Conservation (phyloP, 2,329 filamentous ascomycete genomes). For the Lomentospora prolificans region DNA sequence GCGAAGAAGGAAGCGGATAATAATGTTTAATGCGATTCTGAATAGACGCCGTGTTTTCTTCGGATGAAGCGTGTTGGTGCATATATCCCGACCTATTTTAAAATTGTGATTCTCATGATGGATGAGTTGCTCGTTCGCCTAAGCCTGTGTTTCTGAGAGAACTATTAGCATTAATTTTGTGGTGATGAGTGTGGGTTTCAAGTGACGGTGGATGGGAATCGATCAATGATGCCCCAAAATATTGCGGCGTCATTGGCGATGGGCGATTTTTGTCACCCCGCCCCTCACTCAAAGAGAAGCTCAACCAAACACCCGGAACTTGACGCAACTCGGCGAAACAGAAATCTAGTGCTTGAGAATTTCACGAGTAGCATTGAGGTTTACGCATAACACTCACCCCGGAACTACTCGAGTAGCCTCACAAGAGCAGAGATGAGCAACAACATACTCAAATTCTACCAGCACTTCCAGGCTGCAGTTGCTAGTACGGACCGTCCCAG, state of each 20-base stretch:
- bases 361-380: too few relatives aligned
- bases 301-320: not conserved
- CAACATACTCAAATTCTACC: slow-evolving; percentile 72
- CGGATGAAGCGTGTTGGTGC: not conserved
- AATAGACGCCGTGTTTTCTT: not conserved
- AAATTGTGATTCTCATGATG: not conserved
- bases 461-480: slow-evolving; percentile 69
- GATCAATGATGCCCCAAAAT: too few relatives aligned
- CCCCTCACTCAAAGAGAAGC: not conserved
- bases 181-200: not conserved
- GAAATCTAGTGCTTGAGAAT: too few relatives aligned
- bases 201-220: not conserved
- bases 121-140: too few relatives aligned
- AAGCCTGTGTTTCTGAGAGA: too few relatives aligned
- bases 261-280: not conserved
- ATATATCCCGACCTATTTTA: not conserved
- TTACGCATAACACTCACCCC: too few relatives aligned
- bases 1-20: not conserved
- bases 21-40: slow-evolving; percentile 2
- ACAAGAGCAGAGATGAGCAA: slow-evolving; percentile 27
- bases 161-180: too few relatives aligned
- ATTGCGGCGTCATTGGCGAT: too few relatives aligned
- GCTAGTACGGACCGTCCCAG: slow-evolving; percentile 41
- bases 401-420: not conserved
- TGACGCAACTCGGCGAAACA: too few relatives aligned